Conservation (phyloP, 345 rosid genomes). For the Gossypioides kirkii region DNA sequence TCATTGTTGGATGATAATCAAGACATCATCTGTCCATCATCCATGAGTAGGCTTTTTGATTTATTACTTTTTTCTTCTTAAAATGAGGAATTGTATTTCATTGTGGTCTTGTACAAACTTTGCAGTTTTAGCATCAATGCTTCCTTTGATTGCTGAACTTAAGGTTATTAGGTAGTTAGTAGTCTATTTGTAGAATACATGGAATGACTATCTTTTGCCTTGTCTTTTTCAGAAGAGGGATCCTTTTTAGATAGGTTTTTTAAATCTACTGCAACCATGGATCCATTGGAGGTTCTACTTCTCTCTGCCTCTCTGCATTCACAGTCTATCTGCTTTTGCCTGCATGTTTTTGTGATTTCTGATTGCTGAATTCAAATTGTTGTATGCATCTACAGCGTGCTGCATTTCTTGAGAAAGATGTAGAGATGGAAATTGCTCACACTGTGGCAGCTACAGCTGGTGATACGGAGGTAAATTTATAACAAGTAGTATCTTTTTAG, state of each 20-base stretch:
- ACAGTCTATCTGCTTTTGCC: not conserved
- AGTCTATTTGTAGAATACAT: not conserved
- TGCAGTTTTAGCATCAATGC: not conserved
- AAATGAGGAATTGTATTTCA: not conserved
- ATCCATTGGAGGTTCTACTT: slow-evolving; percentile 57
- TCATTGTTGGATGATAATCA: not conserved
- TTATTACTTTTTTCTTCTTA: not conserved
- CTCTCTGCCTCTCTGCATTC: not conserved
- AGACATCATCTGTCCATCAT: not conserved
- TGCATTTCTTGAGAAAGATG: slow-evolving; percentile 67
- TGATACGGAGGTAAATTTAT: slow-evolving; percentile 55
- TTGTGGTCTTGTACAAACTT: not conserved
- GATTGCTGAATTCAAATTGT: not conserved
- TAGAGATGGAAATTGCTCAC: slow-evolving; percentile 85
- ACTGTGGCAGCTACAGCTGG: slow-evolving; percentile 84
- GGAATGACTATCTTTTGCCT: slow-evolving; percentile 3
- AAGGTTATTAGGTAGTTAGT: not conserved
- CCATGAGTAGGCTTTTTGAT: not conserved
- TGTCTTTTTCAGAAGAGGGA: slow-evolving; percentile 52
- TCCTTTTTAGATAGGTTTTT: slow-evolving; percentile 80
- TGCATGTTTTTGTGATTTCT: slow-evolving; percentile 11
- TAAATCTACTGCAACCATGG: slow-evolving; percentile 74
- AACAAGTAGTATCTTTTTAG: not conserved
- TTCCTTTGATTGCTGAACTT: not conserved
- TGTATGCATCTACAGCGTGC: slow-evolving; percentile 54